Base-by-base conservation (phyloP, 306 rosid genomes). In the Lathyrus sativus region DNA sequence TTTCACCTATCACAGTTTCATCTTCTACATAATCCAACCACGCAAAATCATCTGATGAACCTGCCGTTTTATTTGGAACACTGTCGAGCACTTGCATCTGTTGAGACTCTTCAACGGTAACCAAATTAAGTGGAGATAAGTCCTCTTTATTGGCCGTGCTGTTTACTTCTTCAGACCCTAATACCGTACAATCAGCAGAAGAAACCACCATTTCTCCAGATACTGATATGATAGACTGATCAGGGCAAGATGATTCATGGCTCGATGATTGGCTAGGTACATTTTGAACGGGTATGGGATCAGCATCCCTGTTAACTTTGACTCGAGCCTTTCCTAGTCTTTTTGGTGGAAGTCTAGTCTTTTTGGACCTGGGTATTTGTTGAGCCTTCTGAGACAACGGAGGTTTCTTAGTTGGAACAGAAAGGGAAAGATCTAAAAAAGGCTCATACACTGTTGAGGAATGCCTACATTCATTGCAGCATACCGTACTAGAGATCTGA, bases 381-480 rank as follows among this genome's bases (percentile, higher is more conserved):
- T 76, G 89, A 33, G 80, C 75, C 81, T 88, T 86, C 71, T 80
- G 81, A 57, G 88, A 60, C 48, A 87, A 60, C 48, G 81, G 87
- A 73, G 92, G 78, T 62, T 84, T 90, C 77, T 81, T 95, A 62
- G 91, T 88, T 62, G 99, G 99, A 74, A 95, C 95, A 4, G 99
- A 85, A 56, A 95, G 79, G 45, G 99, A 95, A 43, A 95, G 89
- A 84, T 95, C 97, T 71, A 95, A 72, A 76, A 87, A 90, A 24
- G 99, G 96, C 63, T 95, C 99, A 14, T 88, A 87, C 62, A 95
- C 91, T 10, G 90, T 85, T 59, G 99, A 95, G 67, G 87, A 84
- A 81, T 90, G 88, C 61, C 95, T 90, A 64, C 99, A 95, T 74
- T 85, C 95, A 55, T 69, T 51, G 64, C 99, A 95, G 68, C 95